Evolutionary conservation across 83 land plant species (phyloP).

Genomic region (Thuja plicata): DNA sequence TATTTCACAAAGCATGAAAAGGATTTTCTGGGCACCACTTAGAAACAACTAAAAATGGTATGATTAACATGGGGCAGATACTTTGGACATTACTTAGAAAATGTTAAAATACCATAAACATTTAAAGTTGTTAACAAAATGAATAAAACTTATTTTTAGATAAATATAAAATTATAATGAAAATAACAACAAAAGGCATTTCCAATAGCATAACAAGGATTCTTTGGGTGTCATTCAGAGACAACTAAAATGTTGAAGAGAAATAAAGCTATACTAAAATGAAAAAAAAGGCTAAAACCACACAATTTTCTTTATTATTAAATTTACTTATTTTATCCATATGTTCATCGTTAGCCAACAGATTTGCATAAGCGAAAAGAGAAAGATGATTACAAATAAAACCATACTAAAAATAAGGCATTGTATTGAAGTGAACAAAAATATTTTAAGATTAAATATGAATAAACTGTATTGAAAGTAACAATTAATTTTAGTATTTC

Average conservation of each 20-base stretch:
- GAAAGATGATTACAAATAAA: no score
- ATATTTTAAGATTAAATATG: no score
- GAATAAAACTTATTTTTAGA: no score
- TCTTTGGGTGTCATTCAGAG: neutral
- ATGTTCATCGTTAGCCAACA: no score
- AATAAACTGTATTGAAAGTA: no score
- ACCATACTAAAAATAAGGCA: no score
- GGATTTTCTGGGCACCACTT: neutral
- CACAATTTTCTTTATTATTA: no score
- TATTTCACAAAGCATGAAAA: neutral
- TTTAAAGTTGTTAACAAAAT: neutral
- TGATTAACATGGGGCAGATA: neutral
- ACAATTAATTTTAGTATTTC: neutral
- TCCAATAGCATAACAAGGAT: neutral
- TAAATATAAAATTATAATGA: no score
- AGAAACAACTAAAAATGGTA: no score
- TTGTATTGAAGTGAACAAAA: neutral
- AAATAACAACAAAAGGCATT: neutral
- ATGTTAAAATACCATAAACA: neutral
- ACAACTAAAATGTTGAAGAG: neutral
- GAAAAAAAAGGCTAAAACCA: neutral
- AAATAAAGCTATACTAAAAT: neutral
- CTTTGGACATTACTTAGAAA: neutral
- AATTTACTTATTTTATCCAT: no score
- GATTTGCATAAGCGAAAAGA: no score